Conservation (phyloP, 768 basidiomycete species). For the Leccinum longicurvipes region DNA sequence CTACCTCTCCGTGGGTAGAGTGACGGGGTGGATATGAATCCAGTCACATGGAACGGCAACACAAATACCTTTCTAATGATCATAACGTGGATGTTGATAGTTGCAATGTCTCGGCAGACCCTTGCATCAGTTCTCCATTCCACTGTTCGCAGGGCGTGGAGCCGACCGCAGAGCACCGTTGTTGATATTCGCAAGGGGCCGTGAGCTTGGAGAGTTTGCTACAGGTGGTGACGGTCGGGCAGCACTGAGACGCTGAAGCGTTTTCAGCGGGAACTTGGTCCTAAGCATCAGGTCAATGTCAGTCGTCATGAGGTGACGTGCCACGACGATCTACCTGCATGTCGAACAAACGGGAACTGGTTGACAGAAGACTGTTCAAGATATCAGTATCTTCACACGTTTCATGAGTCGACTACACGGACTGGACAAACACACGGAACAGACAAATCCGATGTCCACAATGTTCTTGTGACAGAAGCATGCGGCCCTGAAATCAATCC, state of each 20-base stretch:
- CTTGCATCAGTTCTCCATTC: conserved; percentile 12
- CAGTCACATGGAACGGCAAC: background rate
- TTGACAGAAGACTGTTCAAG: conserved; percentile 78
- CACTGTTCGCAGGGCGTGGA: conserved; percentile 17
- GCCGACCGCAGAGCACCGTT: conserved; percentile 26
- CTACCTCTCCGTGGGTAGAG: conserved; percentile 35
- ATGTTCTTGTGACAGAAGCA: conserved; percentile 99
- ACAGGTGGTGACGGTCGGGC: conserved; percentile 42
- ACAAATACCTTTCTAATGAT: background rate
- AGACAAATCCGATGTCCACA: conserved; percentile 95
- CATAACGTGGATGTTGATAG: background rate
- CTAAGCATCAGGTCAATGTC: conserved; percentile 36
- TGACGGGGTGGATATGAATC: background rate
- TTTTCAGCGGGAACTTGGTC: conserved; percentile 94
- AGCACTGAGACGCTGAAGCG: conserved; percentile 76
- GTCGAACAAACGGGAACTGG: conserved; percentile 93
- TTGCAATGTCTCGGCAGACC: background rate
- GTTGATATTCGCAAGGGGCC: conserved; percentile 34
- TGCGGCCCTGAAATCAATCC: conserved; percentile 94
- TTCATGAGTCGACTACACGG: conserved; percentile 28
- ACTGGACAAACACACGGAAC: conserved; percentile 98
- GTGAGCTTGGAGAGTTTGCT: conserved; percentile 28
- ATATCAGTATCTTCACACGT: conserved; percentile 8
- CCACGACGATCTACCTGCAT: conserved; percentile 64
- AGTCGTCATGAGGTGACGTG: background rate